These are phyloP conservation scores for Linum usitatissimum DNA, from an alignment of 345 rosid genomes.

Conservation along the genomic window DNA sequence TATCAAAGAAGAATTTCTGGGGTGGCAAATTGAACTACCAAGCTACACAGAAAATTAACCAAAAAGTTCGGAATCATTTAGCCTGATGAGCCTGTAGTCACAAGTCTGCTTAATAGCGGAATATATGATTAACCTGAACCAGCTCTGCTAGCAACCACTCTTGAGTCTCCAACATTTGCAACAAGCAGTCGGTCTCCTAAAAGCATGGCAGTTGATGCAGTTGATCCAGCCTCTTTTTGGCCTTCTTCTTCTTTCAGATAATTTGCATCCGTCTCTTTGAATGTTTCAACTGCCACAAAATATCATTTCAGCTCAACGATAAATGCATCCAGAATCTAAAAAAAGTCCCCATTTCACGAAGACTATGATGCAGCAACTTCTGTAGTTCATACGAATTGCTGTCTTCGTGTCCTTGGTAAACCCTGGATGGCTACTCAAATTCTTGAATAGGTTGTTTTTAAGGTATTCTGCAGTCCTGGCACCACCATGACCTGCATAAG, in stretches of 20 bases:
- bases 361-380: background rate
- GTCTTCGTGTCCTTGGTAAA: constrained; percentile 33
- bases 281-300: constrained; percentile 34
- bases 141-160: constrained; percentile 42
- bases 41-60: no score
- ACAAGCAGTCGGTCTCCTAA: constrained; percentile 38
- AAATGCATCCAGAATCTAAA: background rate
- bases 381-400: constrained; percentile 33
- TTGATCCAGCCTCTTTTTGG: constrained; percentile 45
- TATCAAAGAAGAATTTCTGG: no score
- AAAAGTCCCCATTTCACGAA: background rate
- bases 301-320: background rate
- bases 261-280: constrained; percentile 31
- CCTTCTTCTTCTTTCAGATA: constrained; percentile 35
- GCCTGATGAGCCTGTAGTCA: no score
- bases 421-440: constrained; percentile 35
- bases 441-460: constrained; percentile 36
- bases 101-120: background rate
- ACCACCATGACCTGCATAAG: constrained; percentile 38
- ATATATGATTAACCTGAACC: constrained; percentile 33
- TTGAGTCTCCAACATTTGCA: constrained; percentile 65
- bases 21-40: no score
- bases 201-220: constrained; percentile 45
- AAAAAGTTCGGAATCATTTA: no score
- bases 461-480: constrained; percentile 42